Percentiles rank a stretch among this genome's conserved stretches.
Evolutionary conservation across 2,329 filamentous ascomycete species (phyloP).

Genomic region (Aspergillus fischeri): DNA sequence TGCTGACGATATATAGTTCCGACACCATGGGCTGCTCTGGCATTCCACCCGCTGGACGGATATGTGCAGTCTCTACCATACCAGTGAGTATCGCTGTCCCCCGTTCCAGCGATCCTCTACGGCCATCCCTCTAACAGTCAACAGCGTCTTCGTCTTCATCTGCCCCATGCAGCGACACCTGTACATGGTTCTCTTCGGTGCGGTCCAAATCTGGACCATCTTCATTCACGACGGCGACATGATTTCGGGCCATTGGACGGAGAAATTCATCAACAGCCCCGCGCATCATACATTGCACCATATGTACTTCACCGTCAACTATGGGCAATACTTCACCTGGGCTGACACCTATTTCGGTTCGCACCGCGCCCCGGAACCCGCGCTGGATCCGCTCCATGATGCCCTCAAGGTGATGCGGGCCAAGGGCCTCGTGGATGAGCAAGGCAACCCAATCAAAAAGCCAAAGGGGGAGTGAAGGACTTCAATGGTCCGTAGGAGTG

Average conservation of each 20-base stretch:
- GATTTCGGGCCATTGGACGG: constrained; percentile 1
- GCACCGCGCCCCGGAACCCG: constrained; percentile 49
- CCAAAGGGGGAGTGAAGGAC: not conserved
- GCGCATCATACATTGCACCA: constrained; percentile 93
- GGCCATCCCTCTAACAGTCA: not conserved
- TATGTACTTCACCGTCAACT: constrained; percentile 75
- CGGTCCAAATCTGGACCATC: constrained; percentile 87
- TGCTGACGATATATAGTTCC: constrained; percentile 49
- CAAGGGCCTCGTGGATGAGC: not conserved
- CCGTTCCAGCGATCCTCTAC: not conserved
- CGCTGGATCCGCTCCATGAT: not conserved
- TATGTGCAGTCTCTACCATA: constrained; percentile 79
- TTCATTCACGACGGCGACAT: constrained; percentile 78
- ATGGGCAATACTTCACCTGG: constrained; percentile 79
- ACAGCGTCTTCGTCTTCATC: constrained; percentile 66
- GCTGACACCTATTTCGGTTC: constrained; percentile 76
- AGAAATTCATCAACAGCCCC: constrained; percentile 70
- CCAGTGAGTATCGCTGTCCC: constrained; percentile 44
- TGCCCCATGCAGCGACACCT: constrained; percentile 81
- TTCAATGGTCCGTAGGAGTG: not conserved
- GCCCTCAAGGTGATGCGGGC: not conserved
- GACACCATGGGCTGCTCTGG: constrained; percentile 75
- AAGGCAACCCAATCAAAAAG: not conserved
- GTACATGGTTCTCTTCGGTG: constrained; percentile 71
- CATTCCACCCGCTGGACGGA: constrained; percentile 81